phyloP scores from a whole-genome alignment of 805 yeast species.

The Yarrowia keelungensis region DNA sequence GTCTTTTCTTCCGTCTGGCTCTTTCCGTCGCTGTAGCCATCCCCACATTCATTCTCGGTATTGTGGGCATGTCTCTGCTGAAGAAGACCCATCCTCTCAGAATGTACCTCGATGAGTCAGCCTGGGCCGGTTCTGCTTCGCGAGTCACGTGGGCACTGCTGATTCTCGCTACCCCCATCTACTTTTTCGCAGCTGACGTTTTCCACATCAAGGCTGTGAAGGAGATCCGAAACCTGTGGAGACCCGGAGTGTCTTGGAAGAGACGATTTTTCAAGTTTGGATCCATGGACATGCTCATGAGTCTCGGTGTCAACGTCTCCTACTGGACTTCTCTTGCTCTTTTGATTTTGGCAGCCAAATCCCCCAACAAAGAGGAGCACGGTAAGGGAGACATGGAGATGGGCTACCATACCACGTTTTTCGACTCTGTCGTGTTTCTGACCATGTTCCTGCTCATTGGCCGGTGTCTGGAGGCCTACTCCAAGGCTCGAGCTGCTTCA shows the following conservation, averaged over 20 bases:
- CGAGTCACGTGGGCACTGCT: conserved; percentile 71
- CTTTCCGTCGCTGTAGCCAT: conserved; percentile 63
- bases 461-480: conserved; percentile 67
- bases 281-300: conserved; percentile 77
- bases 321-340: conserved; percentile 71
- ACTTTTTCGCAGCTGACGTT: conserved; percentile 74
- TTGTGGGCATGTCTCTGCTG: conserved; percentile 71
- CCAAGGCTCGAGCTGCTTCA: conserved; percentile 71
- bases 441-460: conserved; percentile 77
- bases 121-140: conserved; percentile 68
- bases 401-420: conserved; percentile 65
- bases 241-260: conserved; percentile 59
- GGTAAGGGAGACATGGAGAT: conserved; percentile 16
- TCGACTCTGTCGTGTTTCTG: conserved; percentile 79
- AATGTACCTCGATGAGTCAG: conserved; percentile 64
- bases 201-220: conserved; percentile 71
- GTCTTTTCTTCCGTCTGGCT: conserved; percentile 56
- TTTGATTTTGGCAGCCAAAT: conserved; percentile 55
- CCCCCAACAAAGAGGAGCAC: conserved; percentile 9
- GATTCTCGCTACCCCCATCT: conserved; percentile 72
- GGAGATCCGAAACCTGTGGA: conserved; percentile 67
- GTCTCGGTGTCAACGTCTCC: conserved; percentile 74
- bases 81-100: conserved; percentile 55
- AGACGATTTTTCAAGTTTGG: conserved; percentile 72
- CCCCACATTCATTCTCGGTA: conserved; percentile 72